Conservation (phyloP, 2,329 filamentous ascomycete species). For the Diplocarpon rosae region DNA sequence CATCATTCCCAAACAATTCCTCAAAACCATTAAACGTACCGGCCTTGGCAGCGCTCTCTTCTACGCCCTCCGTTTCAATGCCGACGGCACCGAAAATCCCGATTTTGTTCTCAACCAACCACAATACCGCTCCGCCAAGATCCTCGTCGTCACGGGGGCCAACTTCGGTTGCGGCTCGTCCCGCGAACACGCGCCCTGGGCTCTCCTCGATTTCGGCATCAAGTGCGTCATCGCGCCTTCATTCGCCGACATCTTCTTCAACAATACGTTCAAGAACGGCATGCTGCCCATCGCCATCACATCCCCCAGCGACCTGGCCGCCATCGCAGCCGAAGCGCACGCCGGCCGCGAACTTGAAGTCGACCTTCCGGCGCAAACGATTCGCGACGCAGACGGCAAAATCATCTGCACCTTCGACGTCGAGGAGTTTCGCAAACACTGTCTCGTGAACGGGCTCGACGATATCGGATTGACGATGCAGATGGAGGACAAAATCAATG, state of each 20-base stretch:
- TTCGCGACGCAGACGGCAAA: conserved; percentile 65
- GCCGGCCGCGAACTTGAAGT: conserved; percentile 79
- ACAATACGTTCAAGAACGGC: conserved; percentile 99
- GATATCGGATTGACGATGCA: conserved; percentile 94
- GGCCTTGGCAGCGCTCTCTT: conserved; percentile 85
- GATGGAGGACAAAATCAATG: conserved; percentile 76
- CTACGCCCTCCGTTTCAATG: conserved; percentile 68
- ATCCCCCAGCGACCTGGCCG: conserved; percentile 53
- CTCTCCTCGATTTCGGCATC: conserved; percentile 92
- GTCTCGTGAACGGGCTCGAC: conserved; percentile 83
- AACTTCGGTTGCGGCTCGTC: conserved; percentile 95
- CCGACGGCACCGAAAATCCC: conserved; percentile 62
- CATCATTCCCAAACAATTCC: conserved; percentile 98
- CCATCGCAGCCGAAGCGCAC: conserved; percentile 64
- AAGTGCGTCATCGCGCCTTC: conserved; percentile 85
- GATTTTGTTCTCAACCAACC: conserved; percentile 86
- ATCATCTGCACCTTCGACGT: conserved; percentile 73
- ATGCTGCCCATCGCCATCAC: conserved; percentile 81
- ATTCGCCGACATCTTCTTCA: conserved; percentile 95
- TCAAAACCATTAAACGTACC: conserved; percentile 98
- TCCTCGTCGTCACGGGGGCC: conserved; percentile 78
- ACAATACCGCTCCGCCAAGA: conserved; percentile 74
- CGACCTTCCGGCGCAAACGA: conserved; percentile 73
- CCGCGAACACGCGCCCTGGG: conserved; percentile 95
- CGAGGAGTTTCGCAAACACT: conserved; percentile 90